Evolutionary conservation across 1,139 yeast species (phyloP).

Genomic region (Arxiozyma heterogenica): DNA sequence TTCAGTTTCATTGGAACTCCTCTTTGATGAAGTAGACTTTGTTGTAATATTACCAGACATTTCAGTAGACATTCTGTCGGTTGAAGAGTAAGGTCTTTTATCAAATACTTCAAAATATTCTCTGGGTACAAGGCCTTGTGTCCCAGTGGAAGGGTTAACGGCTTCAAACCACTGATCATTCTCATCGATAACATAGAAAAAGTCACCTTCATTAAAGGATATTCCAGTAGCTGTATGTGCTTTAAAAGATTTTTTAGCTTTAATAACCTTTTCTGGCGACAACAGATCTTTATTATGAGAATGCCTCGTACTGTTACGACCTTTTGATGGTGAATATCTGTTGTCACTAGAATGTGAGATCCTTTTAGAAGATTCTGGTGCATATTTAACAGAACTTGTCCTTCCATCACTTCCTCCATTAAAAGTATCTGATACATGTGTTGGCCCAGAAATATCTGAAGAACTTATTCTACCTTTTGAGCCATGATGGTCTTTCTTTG

Average conservation of each 20-base stretch:
- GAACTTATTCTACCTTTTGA: constrained; percentile 27
- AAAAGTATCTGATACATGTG: constrained; percentile 17
- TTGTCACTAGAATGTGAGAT: constrained; percentile 3
- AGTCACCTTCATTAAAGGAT: constrained; percentile 71
- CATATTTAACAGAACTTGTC: constrained; percentile 16
- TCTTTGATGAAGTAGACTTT: constrained; percentile 2
- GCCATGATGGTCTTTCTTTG: constrained; percentile 19
- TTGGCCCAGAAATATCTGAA: constrained; percentile 28
- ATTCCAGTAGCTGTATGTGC: constrained; percentile 82
- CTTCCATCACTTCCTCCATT: constrained; percentile 16
- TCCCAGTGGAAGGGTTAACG: constrained; percentile 69
- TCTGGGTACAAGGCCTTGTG: constrained; percentile 81
- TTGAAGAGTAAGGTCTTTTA: constrained; percentile 33
- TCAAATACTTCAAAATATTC: constrained; percentile 74
- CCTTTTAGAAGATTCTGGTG: constrained; percentile 10
- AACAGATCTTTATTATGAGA: constrained; percentile 3
- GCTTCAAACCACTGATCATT: constrained; percentile 80
- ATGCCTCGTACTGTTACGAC: constrained; percentile 1
- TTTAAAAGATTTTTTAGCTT: constrained; percentile 67
- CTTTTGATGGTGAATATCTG: constrained; percentile 4
- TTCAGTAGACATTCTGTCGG: constrained; percentile 6
- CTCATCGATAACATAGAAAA: constrained; percentile 67
- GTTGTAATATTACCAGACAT: constrained; percentile 9
- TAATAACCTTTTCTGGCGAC: constrained; percentile 70
- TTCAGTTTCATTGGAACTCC: constrained; percentile 8